Evolutionary conservation across 768 basidiomycete species (phyloP).

Genomic region (Mycena vulgaris): DNA sequence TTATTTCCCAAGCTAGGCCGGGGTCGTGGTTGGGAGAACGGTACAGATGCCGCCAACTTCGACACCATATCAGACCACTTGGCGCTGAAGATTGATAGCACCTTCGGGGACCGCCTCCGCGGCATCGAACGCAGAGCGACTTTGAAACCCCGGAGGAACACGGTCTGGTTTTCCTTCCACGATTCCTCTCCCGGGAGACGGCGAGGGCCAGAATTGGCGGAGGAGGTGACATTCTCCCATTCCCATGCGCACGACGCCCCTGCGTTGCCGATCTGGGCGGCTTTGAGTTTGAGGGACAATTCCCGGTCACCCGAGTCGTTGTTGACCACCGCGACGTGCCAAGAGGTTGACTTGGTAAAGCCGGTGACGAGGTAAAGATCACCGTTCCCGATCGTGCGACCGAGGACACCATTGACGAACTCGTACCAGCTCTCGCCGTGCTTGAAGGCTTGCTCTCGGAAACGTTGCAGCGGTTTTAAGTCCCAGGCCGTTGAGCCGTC

Average conservation of each 20-base stretch:
- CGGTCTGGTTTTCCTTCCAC: constrained; percentile 26
- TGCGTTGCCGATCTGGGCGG: no score
- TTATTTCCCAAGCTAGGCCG: no score
- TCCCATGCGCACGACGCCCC: constrained; percentile 8
- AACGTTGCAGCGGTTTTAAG: neutral
- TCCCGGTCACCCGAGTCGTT: neutral
- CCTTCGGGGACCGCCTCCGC: no score
- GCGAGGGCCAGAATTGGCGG: neutral
- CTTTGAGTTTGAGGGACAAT: constrained; percentile 23
- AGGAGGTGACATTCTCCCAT: constrained; percentile 18
- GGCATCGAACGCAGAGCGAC: constrained; percentile 9
- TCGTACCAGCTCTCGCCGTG: constrained; percentile 29
- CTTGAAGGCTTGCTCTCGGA: constrained; percentile 25
- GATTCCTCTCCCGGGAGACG: neutral
- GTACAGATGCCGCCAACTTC: no score
- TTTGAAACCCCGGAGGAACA: constrained; percentile 36
- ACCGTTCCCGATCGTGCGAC: constrained; percentile 20
- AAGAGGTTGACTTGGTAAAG: constrained; percentile 8
- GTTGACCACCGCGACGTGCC: constrained; percentile 19
- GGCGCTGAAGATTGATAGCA: no score
- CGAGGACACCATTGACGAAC: constrained; percentile 18
- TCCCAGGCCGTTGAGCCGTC: constrained; percentile 26
- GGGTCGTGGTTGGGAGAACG: no score
- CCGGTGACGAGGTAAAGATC: no score
- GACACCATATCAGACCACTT: no score